A percentile compares a stretch with the other conserved stretches of the same genome.
Evolutionary conservation across 1,284 basidiomycete genomes (phyloP).

Genomic region (Coniferiporia weirii): DNA sequence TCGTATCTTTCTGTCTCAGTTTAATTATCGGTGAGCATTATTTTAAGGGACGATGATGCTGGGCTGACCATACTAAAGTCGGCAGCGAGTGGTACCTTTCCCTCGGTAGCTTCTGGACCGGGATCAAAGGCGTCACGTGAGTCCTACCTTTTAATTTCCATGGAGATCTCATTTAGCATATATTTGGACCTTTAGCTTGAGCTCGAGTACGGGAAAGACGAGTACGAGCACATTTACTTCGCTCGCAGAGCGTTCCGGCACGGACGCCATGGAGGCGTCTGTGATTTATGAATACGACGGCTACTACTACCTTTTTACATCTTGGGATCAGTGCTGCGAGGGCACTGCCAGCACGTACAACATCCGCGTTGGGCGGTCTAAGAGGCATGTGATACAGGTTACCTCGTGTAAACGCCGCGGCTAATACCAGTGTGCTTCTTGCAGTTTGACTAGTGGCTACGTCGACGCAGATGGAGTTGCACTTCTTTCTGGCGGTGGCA

Average conservation of each 20-base stretch:
- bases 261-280: slow-evolving; percentile 22
- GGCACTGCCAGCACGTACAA: slow-evolving; percentile 53
- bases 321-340: slow-evolving; percentile 52
- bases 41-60: neutral
- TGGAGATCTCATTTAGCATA: slow-evolving; percentile 17
- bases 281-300: slow-evolving; percentile 39
- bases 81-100: slow-evolving; percentile 17
- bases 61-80: neutral
- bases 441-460: slow-evolving; percentile 39
- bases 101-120: slow-evolving; percentile 21
- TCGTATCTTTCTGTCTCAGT: neutral
- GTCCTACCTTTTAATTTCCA: neutral
- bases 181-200: slow-evolving; percentile 14
- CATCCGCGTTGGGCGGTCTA: slow-evolving; percentile 49
- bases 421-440: neutral
- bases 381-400: slow-evolving; percentile 28
- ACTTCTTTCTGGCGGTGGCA: slow-evolving; percentile 45
- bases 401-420: neutral
- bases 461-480: slow-evolving; percentile 44
- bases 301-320: slow-evolving; percentile 53
- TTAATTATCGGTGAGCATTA: slow-evolving; percentile 2
- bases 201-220: slow-evolving; percentile 24
- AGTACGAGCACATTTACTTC: slow-evolving; percentile 17
- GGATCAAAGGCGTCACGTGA: slow-evolving; percentile 18
- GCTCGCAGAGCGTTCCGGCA: slow-evolving; percentile 22